phyloP scores from a whole-genome alignment of 2,329 filamentous ascomycete species.

The Penicillium freii region DNA sequence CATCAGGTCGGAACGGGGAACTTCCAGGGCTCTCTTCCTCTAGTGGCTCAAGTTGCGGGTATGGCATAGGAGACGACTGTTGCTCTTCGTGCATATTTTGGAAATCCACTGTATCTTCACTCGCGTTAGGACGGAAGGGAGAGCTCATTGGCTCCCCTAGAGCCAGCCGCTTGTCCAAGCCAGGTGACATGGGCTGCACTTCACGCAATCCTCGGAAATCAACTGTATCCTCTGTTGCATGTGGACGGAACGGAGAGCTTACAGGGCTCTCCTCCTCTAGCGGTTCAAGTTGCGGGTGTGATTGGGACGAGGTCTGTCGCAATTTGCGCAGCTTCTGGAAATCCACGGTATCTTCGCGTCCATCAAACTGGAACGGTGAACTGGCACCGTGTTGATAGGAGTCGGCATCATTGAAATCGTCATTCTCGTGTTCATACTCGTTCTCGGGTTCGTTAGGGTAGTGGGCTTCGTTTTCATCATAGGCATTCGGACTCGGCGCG shows the following conservation, averaged over 20 bases:
- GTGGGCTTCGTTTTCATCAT: conserved; percentile 19
- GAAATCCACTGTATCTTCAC: conserved; percentile 34
- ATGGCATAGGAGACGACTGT: conserved; percentile 10
- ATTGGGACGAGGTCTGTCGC: conserved; percentile 11
- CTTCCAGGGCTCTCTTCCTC: conserved; percentile 27
- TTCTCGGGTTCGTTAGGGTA: conserved; percentile 6
- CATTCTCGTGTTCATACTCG: conserved; percentile 14
- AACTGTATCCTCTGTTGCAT: conserved; percentile 31
- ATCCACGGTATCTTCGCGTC: conserved; percentile 36
- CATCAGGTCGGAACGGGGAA: conserved; percentile 38
- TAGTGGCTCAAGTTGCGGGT: conserved; percentile 5
- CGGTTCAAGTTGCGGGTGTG: conserved; percentile 9
- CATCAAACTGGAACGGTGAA: conserved; percentile 39
- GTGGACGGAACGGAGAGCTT: conserved; percentile 40
- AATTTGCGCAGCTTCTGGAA: conserved; percentile 25
- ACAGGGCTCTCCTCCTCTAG: conserved; percentile 21
- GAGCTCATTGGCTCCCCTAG: conserved; percentile 34
- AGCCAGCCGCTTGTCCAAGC: conserved; percentile 17
- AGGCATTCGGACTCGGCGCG: conserved; percentile 10
- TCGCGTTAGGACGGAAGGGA: conserved; percentile 35
- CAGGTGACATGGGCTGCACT: conserved; percentile 15
- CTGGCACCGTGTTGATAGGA: conserved; percentile 30
- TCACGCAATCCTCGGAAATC: conserved; percentile 29
- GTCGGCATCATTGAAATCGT: conserved; percentile 23
- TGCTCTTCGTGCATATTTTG: conserved; percentile 19